phyloP scores from a whole-genome alignment of 768 basidiomycete genomes.

The Serendipita sp. region DNA sequence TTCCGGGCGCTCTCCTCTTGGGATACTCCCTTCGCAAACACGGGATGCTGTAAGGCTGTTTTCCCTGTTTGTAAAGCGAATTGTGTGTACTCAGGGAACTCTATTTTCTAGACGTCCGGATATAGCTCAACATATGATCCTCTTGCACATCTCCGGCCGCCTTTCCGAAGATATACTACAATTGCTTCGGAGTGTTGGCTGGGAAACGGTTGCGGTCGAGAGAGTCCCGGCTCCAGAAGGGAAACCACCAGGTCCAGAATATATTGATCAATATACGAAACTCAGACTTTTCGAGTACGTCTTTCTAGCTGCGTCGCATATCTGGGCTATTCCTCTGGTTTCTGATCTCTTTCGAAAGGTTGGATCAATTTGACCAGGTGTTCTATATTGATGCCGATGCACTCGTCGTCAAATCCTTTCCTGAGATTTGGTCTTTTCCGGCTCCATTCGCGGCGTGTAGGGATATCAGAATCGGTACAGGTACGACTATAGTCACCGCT shows the following conservation, averaged over 20 bases:
- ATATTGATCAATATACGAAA: background rate
- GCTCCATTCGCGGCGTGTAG: conserved; percentile 3
- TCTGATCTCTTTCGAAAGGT: too few species aligned
- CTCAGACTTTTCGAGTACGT: too few species aligned
- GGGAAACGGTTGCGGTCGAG: background rate
- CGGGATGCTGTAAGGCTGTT: conserved; percentile 3
- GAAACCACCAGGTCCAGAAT: background rate
- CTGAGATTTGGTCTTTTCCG: conserved; percentile 7
- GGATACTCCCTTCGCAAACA: conserved; percentile 5
- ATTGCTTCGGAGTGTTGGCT: background rate
- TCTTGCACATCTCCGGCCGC: conserved; percentile 4
- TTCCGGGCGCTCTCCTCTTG: conserved; percentile 6
- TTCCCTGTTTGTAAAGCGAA: too few species aligned
- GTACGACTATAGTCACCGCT: too few species aligned
- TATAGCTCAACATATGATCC: conserved; percentile 5
- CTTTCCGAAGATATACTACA: background rate
- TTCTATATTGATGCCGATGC: conserved; percentile 6
- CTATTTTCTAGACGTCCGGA: background rate
- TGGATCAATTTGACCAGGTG: conserved; percentile 6
- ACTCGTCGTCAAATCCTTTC: conserved; percentile 5
- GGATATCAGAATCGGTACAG: conserved; percentile 5
- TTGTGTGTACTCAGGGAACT: too few species aligned
- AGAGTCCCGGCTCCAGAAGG: background rate
- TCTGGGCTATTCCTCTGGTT: too few species aligned
- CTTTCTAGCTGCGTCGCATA: too few species aligned